phyloP scores from a whole-genome alignment of 176 grass and related monocot genomes.

The Luzula sylvatica region DNA sequence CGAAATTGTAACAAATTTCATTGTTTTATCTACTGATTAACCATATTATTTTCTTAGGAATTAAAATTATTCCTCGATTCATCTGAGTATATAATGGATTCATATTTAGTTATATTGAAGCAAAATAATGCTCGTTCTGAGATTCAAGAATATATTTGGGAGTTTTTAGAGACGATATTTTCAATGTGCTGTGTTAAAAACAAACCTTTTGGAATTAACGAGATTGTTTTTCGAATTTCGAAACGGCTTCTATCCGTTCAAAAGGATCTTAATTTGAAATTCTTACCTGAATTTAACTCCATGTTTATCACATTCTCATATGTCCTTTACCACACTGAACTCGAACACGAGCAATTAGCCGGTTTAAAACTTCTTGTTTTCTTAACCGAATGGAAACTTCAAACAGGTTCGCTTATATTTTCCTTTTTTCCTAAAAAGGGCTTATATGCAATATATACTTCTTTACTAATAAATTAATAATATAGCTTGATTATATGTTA shows the following conservation, averaged over 20 bases:
- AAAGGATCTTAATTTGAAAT: constrained; percentile 55
- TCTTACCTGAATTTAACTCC: constrained; percentile 37
- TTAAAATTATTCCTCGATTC: constrained; percentile 42
- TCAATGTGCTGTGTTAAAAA: constrained; percentile 40
- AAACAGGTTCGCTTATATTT: constrained; percentile 42
- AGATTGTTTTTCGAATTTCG: constrained; percentile 43
- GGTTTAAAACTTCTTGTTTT: constrained; percentile 66
- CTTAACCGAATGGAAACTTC: constrained; percentile 67
- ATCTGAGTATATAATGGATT: constrained; percentile 59
- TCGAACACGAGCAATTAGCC: constrained; percentile 79
- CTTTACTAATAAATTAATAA: not conserved
- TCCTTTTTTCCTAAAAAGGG: not conserved
- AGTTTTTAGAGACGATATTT: constrained; percentile 52
- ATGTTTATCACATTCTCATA: constrained; percentile 56
- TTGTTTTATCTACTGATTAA: constrained; percentile 12
- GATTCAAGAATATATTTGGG: constrained; percentile 36
- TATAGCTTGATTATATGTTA: not conserved
- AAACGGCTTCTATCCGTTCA: constrained; percentile 56
- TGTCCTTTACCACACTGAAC: constrained; percentile 50
- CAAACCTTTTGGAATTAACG: constrained; percentile 41
- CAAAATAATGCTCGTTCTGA: constrained; percentile 32
- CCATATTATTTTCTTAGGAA: constrained; percentile 44
- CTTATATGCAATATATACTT: not conserved
- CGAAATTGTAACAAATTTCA: not conserved
- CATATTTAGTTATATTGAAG: constrained; percentile 67